phyloP scores from a whole-genome alignment of 2,329 filamentous ascomycete species.

The Fusarium phyllophilum region DNA sequence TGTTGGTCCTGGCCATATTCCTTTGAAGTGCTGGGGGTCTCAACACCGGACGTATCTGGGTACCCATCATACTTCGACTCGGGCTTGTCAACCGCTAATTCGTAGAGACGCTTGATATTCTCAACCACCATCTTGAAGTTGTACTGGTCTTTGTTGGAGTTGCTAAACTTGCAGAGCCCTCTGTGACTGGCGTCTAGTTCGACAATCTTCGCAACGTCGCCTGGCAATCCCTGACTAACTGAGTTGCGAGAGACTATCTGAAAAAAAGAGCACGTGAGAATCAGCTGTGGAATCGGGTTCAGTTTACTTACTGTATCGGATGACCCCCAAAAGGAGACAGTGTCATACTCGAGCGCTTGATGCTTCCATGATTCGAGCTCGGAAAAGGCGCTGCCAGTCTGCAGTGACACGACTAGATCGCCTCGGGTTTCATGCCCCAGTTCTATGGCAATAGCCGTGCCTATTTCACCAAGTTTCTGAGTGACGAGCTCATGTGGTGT shows the following conservation, averaged over 20 bases:
- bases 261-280: rapidly evolving
- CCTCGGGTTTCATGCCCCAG: rapidly evolving
- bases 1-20: neutral
- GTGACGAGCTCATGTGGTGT: neutral
- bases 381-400: neutral
- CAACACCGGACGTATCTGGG: rapidly evolving
- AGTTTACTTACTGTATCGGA: neutral
- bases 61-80: rapidly evolving
- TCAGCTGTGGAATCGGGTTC: rapidly evolving
- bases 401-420: neutral
- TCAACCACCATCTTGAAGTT: neutral
- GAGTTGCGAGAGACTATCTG: neutral
- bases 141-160: neutral
- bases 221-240: neutral
- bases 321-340: neutral
- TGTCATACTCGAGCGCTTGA: neutral
- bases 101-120: neutral
- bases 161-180: neutral
- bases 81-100: rapidly evolving
- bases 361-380: neutral
- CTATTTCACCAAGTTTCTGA: neutral
- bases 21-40: neutral
- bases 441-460: neutral
- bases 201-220: neutral
- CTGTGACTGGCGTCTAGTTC: neutral